phyloP scores from a whole-genome alignment of 148 eudicot species.

The Rhododendron ferrugineum region DNA sequence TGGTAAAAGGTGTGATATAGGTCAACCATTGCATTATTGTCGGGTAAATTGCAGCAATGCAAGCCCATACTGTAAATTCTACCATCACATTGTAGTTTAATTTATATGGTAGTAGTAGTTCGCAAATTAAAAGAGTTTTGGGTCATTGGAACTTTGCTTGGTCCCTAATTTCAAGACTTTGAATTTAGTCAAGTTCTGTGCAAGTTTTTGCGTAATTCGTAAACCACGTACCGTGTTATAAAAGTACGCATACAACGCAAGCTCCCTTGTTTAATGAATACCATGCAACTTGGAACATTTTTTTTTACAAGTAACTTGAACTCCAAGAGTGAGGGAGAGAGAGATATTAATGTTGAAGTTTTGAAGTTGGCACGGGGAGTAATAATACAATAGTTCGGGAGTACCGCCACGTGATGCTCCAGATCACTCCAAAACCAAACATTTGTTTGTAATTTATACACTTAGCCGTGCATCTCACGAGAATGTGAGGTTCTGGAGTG shows the following conservation, averaged over 20 bases:
- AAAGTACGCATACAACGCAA: neutral
- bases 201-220: neutral
- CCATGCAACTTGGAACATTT: neutral
- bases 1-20: neutral
- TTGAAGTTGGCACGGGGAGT: conserved; percentile 11
- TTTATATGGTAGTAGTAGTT: no score
- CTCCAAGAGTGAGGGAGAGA: neutral
- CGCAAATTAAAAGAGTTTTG: neutral
- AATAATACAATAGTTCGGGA: no score
- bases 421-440: neutral
- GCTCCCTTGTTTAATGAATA: neutral
- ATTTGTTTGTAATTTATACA: no score
- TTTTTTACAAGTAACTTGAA: neutral
- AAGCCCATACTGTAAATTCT: neutral
- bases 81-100: neutral
- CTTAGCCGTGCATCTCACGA: no score
- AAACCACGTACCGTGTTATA: neutral
- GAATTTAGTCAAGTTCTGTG: neutral
- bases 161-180: neutral
- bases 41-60: neutral
- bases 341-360: conserved; percentile 18
- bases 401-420: neutral
- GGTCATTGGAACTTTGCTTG: neutral
- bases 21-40: neutral
- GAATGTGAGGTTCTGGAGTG: no score